phyloP scores from a whole-genome alignment of 176 grass and related monocot species.

The Pontederia paniculata region DNA sequence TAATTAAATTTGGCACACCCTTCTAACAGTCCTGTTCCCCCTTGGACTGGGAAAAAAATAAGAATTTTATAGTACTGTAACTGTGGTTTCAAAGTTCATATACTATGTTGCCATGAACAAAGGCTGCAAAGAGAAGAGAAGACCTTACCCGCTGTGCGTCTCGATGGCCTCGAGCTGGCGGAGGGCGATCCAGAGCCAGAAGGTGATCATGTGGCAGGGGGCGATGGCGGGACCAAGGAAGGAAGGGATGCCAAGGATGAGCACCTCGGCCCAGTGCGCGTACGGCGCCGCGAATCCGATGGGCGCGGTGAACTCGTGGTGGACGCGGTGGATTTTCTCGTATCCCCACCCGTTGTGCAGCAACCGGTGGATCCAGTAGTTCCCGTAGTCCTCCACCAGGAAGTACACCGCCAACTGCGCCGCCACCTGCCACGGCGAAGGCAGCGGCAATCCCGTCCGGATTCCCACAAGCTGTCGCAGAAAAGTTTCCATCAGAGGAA shows the following conservation, averaged over 20 bases:
- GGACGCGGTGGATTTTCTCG: conserved; percentile 60
- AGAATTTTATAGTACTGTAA: no score
- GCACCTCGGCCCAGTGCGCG: conserved; percentile 80
- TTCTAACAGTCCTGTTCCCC: no score
- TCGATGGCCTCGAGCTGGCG: conserved; percentile 83
- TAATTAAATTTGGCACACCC: no score
- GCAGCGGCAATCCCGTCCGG: conserved; percentile 45
- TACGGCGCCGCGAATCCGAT: conserved; percentile 81
- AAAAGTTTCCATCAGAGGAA: no score
- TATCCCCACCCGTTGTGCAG: conserved; percentile 73
- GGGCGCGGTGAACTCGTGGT: conserved; percentile 79
- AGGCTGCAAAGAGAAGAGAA: background rate
- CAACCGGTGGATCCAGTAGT: conserved; percentile 80
- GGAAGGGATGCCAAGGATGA: conserved; percentile 69
- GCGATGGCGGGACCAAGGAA: conserved; percentile 51
- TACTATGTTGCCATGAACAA: no score
- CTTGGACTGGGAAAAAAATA: no score
- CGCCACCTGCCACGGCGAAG: conserved; percentile 53
- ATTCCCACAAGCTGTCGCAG: conserved; percentile 52
- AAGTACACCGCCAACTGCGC: conserved; percentile 67
- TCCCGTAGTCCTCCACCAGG: conserved; percentile 73
- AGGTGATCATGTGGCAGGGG: conserved; percentile 75
- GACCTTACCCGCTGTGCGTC: conserved; percentile 63
- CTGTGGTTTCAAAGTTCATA: no score
- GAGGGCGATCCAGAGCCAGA: conserved; percentile 80